phyloP scores from a whole-genome alignment of 2,329 filamentous ascomycete species.

The Cladophialophora exuberans region DNA sequence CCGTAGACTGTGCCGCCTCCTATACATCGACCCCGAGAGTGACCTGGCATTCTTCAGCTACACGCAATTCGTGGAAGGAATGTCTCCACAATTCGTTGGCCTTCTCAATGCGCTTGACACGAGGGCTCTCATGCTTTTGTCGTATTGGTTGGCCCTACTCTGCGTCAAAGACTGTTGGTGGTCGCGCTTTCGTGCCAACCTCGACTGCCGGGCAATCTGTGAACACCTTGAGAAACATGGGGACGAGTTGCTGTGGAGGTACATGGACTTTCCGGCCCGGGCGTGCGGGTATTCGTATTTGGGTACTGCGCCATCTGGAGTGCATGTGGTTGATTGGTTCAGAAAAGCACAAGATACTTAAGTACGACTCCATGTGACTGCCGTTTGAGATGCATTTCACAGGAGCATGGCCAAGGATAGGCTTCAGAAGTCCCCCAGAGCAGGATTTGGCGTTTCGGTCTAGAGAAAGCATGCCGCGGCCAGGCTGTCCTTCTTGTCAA shows the following conservation, averaged over 20 bases:
- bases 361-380: too few species aligned
- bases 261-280: slow-evolving; percentile 14
- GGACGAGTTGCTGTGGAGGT: slow-evolving; percentile 11
- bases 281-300: slow-evolving; percentile 10
- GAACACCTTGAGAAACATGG: slow-evolving; percentile 4
- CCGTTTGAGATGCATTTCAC: too few species aligned
- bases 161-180: slow-evolving; percentile 17
- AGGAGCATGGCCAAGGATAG: too few species aligned
- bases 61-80: slow-evolving; percentile 13
- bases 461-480: too few species aligned
- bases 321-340: neutral
- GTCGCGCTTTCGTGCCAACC: slow-evolving; percentile 1
- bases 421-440: too few species aligned
- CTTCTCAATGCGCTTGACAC: slow-evolving; percentile 12
- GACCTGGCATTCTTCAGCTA: slow-evolving; percentile 6
- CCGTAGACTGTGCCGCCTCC: slow-evolving; percentile 12
- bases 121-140: slow-evolving; percentile 13
- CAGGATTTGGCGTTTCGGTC: too few species aligned
- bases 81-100: slow-evolving; percentile 6
- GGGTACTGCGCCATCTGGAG: neutral
- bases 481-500: too few species aligned
- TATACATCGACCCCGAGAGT: slow-evolving; percentile 3
- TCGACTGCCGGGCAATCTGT: slow-evolving; percentile 16
- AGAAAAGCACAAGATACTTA: too few species aligned
- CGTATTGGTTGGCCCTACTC: slow-evolving; percentile 16